These are phyloP conservation scores for Phoenix dactylifera DNA, from an alignment of 176 grass and related monocot species.

Conservation along the genomic window DNA sequence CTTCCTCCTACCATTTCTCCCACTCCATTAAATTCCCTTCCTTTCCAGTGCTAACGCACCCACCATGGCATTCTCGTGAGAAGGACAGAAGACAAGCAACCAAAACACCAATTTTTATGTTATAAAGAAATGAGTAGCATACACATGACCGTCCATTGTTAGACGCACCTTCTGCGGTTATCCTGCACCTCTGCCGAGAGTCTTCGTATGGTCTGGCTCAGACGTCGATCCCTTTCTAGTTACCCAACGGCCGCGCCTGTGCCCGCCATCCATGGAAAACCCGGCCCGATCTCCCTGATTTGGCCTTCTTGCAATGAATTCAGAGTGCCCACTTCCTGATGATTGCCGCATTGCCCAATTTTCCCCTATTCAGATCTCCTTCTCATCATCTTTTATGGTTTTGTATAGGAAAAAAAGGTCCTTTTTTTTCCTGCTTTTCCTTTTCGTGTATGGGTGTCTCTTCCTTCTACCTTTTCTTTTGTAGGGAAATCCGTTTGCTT, in stretches of 20 bases:
- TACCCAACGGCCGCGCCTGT: not conserved
- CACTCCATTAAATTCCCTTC: constrained; percentile 16
- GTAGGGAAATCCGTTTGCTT: not conserved
- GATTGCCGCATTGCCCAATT: too few species aligned
- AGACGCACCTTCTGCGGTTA: not conserved
- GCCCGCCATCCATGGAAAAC: not conserved
- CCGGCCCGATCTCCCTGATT: constrained; percentile 1
- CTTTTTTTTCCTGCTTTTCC: not conserved
- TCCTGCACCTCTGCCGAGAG: not conserved
- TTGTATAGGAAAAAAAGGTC: too few species aligned
- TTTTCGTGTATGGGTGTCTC: constrained; percentile 6
- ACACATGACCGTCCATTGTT: not conserved
- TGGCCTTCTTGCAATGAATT: not conserved
- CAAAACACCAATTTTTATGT: constrained; percentile 2
- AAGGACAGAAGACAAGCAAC: constrained; percentile 20
- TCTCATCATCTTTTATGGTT: too few species aligned
- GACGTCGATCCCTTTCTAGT: not conserved
- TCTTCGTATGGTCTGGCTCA: too few species aligned
- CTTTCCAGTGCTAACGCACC: constrained; percentile 6
- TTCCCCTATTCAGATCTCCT: too few species aligned
- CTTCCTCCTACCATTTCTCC: constrained; percentile 4
- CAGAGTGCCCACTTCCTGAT: too few species aligned
- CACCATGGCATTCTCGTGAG: constrained; percentile 21
- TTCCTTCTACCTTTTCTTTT: constrained; percentile 8
- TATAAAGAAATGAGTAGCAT: too few species aligned